Conservation (phyloP, 345 rosid genomes). For the Odontarrhena argentea region DNA sequence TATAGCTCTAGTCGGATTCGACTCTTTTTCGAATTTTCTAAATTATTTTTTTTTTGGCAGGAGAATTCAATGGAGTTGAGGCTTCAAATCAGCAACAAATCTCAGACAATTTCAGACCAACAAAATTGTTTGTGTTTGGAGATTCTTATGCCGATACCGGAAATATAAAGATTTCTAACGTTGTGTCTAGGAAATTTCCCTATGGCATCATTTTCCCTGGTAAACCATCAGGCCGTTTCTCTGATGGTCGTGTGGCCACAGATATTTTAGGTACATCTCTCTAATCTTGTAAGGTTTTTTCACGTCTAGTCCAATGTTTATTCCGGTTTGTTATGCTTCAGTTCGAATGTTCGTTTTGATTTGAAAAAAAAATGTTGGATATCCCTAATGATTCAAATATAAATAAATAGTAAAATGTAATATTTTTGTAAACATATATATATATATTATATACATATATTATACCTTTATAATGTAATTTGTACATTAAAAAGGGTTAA, state of each 20-base stretch:
- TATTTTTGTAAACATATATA: too few relatives aligned
- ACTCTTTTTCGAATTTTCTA: background rate
- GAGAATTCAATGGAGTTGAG: background rate
- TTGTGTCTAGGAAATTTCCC: slow-evolving; percentile 44
- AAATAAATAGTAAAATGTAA: too few relatives aligned
- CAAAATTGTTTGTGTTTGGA: slow-evolving; percentile 55
- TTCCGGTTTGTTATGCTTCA: too few relatives aligned
- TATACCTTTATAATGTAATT: too few relatives aligned
- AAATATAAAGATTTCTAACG: slow-evolving; percentile 29
- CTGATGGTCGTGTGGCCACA: slow-evolving; percentile 51
- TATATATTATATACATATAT: too few relatives aligned
- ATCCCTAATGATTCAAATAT: too few relatives aligned
- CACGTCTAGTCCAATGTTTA: too few relatives aligned
- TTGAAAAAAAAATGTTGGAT: too few relatives aligned
- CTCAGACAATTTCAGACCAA: slow-evolving; percentile 8
- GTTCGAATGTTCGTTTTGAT: too few relatives aligned
- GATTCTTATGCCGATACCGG: slow-evolving; percentile 63
- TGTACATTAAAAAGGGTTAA: too few relatives aligned
- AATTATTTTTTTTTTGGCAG: background rate
- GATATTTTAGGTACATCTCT: slow-evolving; percentile 46
- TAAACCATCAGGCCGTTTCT: slow-evolving; percentile 54
- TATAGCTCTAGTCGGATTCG: background rate
- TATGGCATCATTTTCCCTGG: slow-evolving; percentile 57
- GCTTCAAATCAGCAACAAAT: background rate
- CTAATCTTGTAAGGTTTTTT: background rate